A percentile compares a stretch with the other conserved stretches of the same genome.
These are phyloP conservation scores for Ehretia macrophylla DNA, from an alignment of 257 asterid genomes.

Conservation along the genomic window DNA sequence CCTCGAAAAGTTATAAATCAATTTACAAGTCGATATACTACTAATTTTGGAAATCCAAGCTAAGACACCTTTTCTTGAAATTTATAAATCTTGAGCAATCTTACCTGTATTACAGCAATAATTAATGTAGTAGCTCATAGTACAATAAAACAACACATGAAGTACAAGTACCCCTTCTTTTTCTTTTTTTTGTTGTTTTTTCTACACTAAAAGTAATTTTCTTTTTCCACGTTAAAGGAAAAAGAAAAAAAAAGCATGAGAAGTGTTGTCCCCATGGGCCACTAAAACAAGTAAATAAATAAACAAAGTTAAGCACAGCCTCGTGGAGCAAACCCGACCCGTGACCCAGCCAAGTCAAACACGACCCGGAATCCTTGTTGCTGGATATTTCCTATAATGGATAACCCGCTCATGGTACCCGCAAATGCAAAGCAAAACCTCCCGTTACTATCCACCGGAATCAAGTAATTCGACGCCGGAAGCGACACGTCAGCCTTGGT, in stretches of 20 bases:
- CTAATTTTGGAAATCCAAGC: too few species aligned
- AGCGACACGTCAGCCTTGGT: slow-evolving; percentile 69
- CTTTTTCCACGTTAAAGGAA: neutral
- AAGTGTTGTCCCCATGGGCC: neutral
- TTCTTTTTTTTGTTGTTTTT: neutral
- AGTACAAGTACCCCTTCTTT: neutral
- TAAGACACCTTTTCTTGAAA: too few species aligned
- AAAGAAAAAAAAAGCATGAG: neutral
- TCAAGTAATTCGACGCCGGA: slow-evolving; percentile 87
- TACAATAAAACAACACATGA: neutral
- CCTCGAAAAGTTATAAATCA: too few species aligned
- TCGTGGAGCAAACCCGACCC: slow-evolving; percentile 37
- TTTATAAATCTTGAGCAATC: too few species aligned
- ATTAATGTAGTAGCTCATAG: too few species aligned
- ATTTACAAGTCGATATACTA: too few species aligned
- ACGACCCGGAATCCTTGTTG: slow-evolving; percentile 43
- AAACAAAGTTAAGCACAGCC: slow-evolving; percentile 29
- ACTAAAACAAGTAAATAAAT: neutral
- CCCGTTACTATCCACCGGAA: slow-evolving; percentile 72
- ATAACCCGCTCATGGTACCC: slow-evolving; percentile 57
- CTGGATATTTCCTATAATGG: slow-evolving; percentile 45
- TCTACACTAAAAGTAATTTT: slow-evolving; percentile 3
- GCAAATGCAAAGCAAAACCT: slow-evolving; percentile 92
- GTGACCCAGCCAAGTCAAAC: slow-evolving; percentile 34
- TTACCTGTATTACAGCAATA: too few species aligned